These are phyloP conservation scores for Leccinum rimulosum DNA, from an alignment of 768 basidiomycete genomes.

Conservation along the genomic window DNA sequence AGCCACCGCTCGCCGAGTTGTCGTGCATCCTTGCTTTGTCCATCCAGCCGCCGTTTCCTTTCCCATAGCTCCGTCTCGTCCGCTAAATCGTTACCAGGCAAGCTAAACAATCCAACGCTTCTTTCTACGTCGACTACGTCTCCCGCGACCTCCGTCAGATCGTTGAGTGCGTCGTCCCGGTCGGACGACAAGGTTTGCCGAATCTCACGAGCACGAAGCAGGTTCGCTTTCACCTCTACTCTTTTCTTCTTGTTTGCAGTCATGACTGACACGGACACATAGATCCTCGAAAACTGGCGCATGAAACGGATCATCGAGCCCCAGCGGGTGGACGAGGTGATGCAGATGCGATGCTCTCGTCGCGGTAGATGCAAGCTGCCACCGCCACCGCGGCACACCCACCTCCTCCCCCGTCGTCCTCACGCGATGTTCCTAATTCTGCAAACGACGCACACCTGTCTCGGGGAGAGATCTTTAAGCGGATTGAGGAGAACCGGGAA, in stretches of 20 bases:
- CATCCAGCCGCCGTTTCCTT: neutral
- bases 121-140: slow-evolving; percentile 77
- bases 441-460: slow-evolving; percentile 37
- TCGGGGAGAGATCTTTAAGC: slow-evolving; percentile 71
- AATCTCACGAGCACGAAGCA: slow-evolving; percentile 88
- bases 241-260: neutral
- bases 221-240: slow-evolving; percentile 39
- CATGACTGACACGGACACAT: neutral
- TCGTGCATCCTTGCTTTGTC: neutral
- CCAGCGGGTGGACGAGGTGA: slow-evolving; percentile 70
- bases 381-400: too few relatives aligned
- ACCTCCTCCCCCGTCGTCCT: neutral
- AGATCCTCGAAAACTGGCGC: slow-evolving; percentile 83
- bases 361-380: neutral
- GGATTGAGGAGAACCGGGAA: slow-evolving; percentile 91
- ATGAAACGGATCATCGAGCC: slow-evolving; percentile 82
- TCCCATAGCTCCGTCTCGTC: neutral
- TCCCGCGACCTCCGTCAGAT: slow-evolving; percentile 76
- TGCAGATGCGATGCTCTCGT: slow-evolving; percentile 28
- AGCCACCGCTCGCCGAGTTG: slow-evolving; percentile 14
- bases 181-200: slow-evolving; percentile 79
- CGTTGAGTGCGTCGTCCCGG: slow-evolving; percentile 83
- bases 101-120: slow-evolving; percentile 18
- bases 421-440: neutral
- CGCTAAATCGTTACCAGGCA: slow-evolving; percentile 21